phyloP scores from a whole-genome alignment of 805 yeast genomes.

The Isabelozyma heimii region DNA sequence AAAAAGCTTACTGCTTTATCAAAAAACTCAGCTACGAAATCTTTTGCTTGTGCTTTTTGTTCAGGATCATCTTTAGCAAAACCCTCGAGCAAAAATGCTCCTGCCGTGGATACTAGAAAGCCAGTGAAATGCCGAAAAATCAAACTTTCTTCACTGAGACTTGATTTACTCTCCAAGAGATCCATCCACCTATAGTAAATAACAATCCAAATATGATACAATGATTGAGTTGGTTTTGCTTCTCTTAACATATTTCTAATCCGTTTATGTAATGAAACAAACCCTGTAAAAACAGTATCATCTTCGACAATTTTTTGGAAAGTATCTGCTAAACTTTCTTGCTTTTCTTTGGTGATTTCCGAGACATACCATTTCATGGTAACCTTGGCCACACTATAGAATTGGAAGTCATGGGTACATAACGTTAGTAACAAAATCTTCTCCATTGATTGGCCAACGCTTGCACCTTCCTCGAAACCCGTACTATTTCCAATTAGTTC shows the following conservation, averaged over 20 bases:
- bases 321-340: slow-evolving; percentile 21
- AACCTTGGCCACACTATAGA: slow-evolving; percentile 36
- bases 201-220: slow-evolving; percentile 38
- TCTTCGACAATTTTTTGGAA: slow-evolving; percentile 47
- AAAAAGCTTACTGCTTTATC: slow-evolving; percentile 49
- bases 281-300: slow-evolving; percentile 59
- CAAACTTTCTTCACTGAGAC: slow-evolving; percentile 35
- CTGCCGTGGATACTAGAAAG: slow-evolving; percentile 66
- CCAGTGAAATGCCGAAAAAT: slow-evolving; percentile 70
- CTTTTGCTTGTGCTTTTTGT: slow-evolving; percentile 26
- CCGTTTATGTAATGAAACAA: slow-evolving; percentile 70
- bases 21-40: slow-evolving; percentile 46
- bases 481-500: slow-evolving; percentile 5
- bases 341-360: slow-evolving; percentile 9
- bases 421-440: slow-evolving; percentile 35
- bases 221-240: slow-evolving; percentile 23
- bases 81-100: slow-evolving; percentile 47
- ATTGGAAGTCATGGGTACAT: slow-evolving; percentile 44
- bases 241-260: slow-evolving; percentile 40
- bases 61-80: slow-evolving; percentile 20
- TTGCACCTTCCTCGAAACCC: slow-evolving; percentile 12
- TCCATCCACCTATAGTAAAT: slow-evolving; percentile 51
- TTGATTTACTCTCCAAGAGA: slow-evolving; percentile 21
- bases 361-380: slow-evolving; percentile 31
- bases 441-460: slow-evolving; percentile 29